Evolutionary conservation across 2,329 filamentous ascomycete species (phyloP), one percentile per base, ranked within the genome.

Genomic region (Epicoccum nigrum): DNA sequence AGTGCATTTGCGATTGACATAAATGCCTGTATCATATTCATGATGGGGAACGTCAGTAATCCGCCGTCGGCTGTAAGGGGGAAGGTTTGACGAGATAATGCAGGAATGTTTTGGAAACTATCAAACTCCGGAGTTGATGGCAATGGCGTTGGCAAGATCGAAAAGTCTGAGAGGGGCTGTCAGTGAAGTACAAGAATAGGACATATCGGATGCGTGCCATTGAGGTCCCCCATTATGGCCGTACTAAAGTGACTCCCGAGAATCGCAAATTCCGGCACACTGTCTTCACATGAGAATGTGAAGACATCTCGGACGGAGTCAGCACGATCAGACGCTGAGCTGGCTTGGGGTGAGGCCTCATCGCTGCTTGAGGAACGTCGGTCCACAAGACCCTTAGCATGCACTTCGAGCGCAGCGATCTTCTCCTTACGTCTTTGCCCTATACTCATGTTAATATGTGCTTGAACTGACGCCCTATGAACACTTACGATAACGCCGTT

Each of bases 1-100:
- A 67, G 52, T 16, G 46, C 44, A 6, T 51, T 45, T 8, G 62
- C 63, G 4, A 66, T 56, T 4, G 40, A 59, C 7, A 34, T 12
- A 21, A 59, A 54, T 5, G 63, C 37, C 2, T 55, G 56, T 2
- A 62, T 7, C n/a, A 51, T 48, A 23, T 34, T 38, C 80, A 66
- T 81, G 7, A 84, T 68, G 38, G 76, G 70, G 11, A 72, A 59
- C 7, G 68, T 52, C 32, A 60, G 73, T 55, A 54, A 11, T 25
- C 45, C 50, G 28, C 45, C 52, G 31, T 66, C 60, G 7, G 51
- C 25, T 13, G 53, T 51, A 12, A 63, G 40, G 13, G 56, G 58
- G 13, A 63, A 56, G 40, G 23, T 16, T 15, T 39, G 35, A 2
- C 20, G n/a, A 11, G 20, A 16, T 17, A 37, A 16, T 16, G 35